Base-by-base conservation (phyloP, 805 yeast species). In the Yarrowia bubula region DNA sequence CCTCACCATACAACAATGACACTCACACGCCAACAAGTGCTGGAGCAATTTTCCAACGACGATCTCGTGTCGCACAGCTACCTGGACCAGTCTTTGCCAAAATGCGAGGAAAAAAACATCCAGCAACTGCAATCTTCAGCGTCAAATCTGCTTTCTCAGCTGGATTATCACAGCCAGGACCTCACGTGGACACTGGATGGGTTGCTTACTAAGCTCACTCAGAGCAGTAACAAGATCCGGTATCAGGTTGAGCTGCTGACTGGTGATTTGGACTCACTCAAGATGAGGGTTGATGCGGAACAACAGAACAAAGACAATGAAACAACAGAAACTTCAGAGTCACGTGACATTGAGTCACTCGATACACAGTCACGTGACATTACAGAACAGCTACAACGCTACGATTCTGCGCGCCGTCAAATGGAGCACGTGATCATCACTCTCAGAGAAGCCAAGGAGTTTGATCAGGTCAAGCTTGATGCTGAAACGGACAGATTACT, bases 161-260 rank as follows among this genome's bases (percentile, higher is more conserved):
- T 76, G 35, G 77, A 76, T 51, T 68, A 69, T 28, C 67, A 71
- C 42, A 68, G 70, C 13, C 75, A 73, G 66, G 72, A 69, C 32
- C 66, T 75, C 15, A 71, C 74, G 11, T 67, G 67, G 66, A 70
- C 71, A 57, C 70, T 76, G 53, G 71, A 71, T 41, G 33, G 51
- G 14, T 57, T 70, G 18, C 69, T 75, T 8, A 66, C 65, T 9
- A 71, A 69, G 28, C 68, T 76, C 18, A 64, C 66, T 46, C 63
- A 68, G 41, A 66, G 72, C 47, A 72, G 71, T 39, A 70, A 70
- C 38, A 67, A 75, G 13, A 67, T 75, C 39, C 71, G 69, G 50
- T 75, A 75, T 67, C 76, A 75, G 65, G 68, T 74, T 33, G 77
- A 74, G 48, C 70, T 76, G 53, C 70, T 76, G 17, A 67, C 69